These are phyloP conservation scores for Hanseniaspora thailandica DNA, from an alignment of 805 yeast species.

Conservation along the genomic window DNA sequence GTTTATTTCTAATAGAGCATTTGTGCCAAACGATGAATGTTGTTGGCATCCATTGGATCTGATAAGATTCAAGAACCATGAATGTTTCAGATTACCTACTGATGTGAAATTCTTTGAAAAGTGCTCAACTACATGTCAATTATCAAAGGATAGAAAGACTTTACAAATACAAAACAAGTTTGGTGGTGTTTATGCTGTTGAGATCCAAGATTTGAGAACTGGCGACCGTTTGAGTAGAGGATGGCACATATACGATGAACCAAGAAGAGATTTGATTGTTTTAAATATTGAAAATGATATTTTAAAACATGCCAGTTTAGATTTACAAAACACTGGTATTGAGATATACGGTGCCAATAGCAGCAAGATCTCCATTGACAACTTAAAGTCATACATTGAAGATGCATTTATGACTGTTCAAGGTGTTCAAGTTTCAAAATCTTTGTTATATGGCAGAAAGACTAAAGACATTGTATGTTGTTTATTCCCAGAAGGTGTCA, in stretches of 20 bases:
- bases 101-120: background rate
- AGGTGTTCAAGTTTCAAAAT: constrained; percentile 29
- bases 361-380: constrained; percentile 13
- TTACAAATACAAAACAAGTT: constrained; percentile 1
- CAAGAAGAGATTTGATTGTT: constrained; percentile 24
- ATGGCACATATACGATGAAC: constrained; percentile 6
- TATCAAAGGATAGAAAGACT: constrained; percentile 1
- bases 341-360: constrained; percentile 7
- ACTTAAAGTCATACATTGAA: background rate
- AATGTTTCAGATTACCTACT: constrained; percentile 56
- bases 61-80: constrained; percentile 68
- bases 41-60: constrained; percentile 80
- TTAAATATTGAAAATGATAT: constrained; percentile 20
- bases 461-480: constrained; percentile 23
- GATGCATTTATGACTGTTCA: constrained; percentile 17
- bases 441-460: constrained; percentile 27
- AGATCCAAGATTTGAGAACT: constrained; percentile 11
- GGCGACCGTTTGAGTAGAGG: constrained; percentile 14
- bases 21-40: constrained; percentile 50
- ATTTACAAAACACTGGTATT: constrained; percentile 2
- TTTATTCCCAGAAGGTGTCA: constrained; percentile 23
- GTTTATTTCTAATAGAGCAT: constrained; percentile 3
- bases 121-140: background rate
- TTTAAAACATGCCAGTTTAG: background rate
- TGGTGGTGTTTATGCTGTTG: constrained; percentile 11